Evolutionary conservation across 2,329 filamentous ascomycete genomes (phyloP), one percentile per base, ranked within the genome.

Genomic region (Gaeumannomyces sp.): DNA sequence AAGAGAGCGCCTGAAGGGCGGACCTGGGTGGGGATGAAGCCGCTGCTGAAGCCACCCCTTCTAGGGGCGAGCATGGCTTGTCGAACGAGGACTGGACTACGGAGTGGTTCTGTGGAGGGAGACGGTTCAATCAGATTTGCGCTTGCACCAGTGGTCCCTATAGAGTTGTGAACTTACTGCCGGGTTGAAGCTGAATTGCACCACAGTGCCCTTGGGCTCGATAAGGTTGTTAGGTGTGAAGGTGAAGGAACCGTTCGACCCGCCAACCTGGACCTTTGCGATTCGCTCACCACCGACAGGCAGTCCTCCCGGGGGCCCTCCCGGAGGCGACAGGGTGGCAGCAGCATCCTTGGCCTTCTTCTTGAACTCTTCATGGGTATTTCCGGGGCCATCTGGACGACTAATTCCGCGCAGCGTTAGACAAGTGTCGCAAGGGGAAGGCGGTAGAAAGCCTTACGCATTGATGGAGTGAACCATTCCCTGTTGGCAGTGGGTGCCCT

Each of bases 401-500:
- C 45, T 53, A 11, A 11, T 22, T n/a, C 6, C 45, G 7, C 2
- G 45, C 8, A 2, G 45, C 10, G 22, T 53, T n/a, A 53, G 45
- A 7, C 19, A 53, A 3, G 45, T n/a, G 19, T 4, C 22, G 19
- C 35, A 4, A 16, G 45, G 22, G 6, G 45, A 22, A n/a, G 35
- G 5, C 16, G 13, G 45, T 8, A n/a, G 45, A 11, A 2, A 53
- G 45, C 11, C 74, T 67, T 64, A 76, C 71, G 75, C 72, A 62
- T 78, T 78, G 67, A 78, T 73, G 62, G 73, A 68, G 31, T 76
- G 75, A 1, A 78, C 72, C 76, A 78, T 78, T 63, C 76, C 76
- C 28, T 66, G 73, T 68, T 82, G 77, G 71, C 81, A 84, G 69
- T 83, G 80, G 53, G 76, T 74, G 1, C 71, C 74, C 63, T 78